Conservation (phyloP, 148 eudicot genomes). For the Fagopyrum esculentum region DNA sequence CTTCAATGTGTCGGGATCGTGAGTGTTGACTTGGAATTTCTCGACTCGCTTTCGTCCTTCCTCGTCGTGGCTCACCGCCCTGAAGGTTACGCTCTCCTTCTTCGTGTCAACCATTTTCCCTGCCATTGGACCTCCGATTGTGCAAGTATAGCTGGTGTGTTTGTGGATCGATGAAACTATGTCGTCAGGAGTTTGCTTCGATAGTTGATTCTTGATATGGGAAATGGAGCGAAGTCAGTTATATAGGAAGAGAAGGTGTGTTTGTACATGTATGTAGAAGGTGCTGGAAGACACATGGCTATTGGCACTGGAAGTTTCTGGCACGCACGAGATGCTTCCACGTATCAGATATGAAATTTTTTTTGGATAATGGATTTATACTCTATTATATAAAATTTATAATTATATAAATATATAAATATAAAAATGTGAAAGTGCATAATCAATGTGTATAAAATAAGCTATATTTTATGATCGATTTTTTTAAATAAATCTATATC, state of each 20-base stretch:
- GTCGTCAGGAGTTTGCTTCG: not conserved
- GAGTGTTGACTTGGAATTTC: constrained; percentile 26
- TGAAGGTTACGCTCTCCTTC: constrained; percentile 30
- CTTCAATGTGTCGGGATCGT: constrained; percentile 35
- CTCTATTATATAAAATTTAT: not conserved
- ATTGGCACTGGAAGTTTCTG: not conserved
- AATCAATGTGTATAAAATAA: too few relatives aligned
- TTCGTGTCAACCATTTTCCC: constrained; percentile 18
- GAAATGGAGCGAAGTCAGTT: not conserved
- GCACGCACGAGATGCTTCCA: not conserved
- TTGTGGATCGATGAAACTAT: not conserved
- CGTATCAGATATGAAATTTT: not conserved
- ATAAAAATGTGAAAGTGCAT: too few relatives aligned
- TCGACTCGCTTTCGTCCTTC: constrained; percentile 41
- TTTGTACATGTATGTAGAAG: not conserved
- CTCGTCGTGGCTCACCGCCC: constrained; percentile 45
- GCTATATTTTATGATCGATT: too few relatives aligned
- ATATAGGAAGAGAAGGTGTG: not conserved
- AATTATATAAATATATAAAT: too few relatives aligned
- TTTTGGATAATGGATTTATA: not conserved
- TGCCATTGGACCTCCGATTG: not conserved
- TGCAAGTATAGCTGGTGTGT: too few relatives aligned
- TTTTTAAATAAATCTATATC: too few relatives aligned
- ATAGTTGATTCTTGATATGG: not conserved
- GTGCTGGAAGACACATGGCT: not conserved